Evolutionary conservation across 2,329 filamentous ascomycete genomes (phyloP).

Genomic region (Sclerotinia glacialis): DNA sequence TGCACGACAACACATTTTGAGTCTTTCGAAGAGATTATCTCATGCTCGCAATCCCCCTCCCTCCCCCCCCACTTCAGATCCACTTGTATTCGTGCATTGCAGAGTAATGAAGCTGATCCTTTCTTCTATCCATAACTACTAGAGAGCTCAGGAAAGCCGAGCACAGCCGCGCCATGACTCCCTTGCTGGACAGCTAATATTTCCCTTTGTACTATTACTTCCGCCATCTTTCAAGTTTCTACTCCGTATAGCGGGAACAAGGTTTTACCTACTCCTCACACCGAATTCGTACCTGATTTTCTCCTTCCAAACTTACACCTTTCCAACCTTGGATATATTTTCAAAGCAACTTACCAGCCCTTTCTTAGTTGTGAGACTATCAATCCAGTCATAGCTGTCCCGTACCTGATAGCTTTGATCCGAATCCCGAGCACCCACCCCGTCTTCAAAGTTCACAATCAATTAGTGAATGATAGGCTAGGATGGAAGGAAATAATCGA

Average conservation of each 20-base stretch:
- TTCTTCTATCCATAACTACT: neutral
- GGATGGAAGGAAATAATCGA: neutral
- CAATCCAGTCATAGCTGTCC: neutral
- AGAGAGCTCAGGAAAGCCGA: neutral
- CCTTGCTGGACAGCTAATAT: neutral
- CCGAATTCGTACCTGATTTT: neutral
- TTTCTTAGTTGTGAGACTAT: neutral
- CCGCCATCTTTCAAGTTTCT: neutral
- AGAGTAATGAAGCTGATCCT: conserved; percentile 2
- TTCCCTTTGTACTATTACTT: neutral
- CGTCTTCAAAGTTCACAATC: neutral
- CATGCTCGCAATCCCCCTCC: neutral
- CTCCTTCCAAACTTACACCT: neutral
- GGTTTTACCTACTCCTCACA: neutral
- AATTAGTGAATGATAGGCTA: neutral
- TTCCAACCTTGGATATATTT: neutral
- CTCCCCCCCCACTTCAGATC: neutral
- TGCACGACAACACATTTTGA: conserved; percentile 7
- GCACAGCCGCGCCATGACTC: neutral
- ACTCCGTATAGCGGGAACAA: neutral
- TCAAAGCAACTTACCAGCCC: neutral
- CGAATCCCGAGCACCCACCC: conserved; percentile 2
- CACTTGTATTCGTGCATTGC: neutral
- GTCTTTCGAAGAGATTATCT: conserved; percentile 14
- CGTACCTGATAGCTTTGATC: neutral